Base-by-base conservation (phyloP, 2,329 filamentous ascomycete species). In the Aspergillus phoenicis region DNA sequence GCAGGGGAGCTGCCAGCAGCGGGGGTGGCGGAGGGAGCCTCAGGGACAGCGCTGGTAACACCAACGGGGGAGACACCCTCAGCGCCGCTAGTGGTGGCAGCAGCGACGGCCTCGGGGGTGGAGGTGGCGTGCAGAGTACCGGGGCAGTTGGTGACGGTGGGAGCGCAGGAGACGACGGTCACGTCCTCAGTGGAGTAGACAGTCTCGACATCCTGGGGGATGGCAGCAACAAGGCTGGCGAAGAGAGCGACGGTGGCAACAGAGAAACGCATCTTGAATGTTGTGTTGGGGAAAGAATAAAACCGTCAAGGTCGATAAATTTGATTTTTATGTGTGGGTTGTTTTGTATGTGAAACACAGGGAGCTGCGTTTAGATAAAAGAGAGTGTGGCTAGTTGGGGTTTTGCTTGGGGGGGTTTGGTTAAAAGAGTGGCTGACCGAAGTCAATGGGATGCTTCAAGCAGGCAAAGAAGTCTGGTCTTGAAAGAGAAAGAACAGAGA, bases 141-240 rank as follows among this genome's bases (percentile, higher is more conserved):
- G 49, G 77, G 76, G 76, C 88, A 90, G 85, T 89, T 72, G 75
- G 84, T 83, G 71, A 89, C 85, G 63, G 81, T 81, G 53, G 85
- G 79, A 61, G 77, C 82, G 82, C 85, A 88, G 57, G 83, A 85
- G 76, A 84, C 88, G 82, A 88, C 79, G 77, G 86, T 88, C 68
- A 85, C 79, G 73, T 83, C 80, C 73, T 86, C 81, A 66, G 84
- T 86, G 72, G 79, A 77, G 82, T 84, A 86, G 78, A 87, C 78
- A 71, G 84, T 82, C 67, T 73, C 59, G 62, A 74, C 71, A 61
- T 69, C 71, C 62, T 70, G 68, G 64, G 74, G 75, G 60, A 73
- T 60, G 63, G 77, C 77, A 68, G 72, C 70, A 59, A 73, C 75
- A 64, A 78, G 71, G 70, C 75, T 74, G 64, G 75, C 76, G 71